These are phyloP conservation scores for Colletotrichum destructivum DNA, from an alignment of 2,329 filamentous ascomycete species.

Conservation along the genomic window DNA sequence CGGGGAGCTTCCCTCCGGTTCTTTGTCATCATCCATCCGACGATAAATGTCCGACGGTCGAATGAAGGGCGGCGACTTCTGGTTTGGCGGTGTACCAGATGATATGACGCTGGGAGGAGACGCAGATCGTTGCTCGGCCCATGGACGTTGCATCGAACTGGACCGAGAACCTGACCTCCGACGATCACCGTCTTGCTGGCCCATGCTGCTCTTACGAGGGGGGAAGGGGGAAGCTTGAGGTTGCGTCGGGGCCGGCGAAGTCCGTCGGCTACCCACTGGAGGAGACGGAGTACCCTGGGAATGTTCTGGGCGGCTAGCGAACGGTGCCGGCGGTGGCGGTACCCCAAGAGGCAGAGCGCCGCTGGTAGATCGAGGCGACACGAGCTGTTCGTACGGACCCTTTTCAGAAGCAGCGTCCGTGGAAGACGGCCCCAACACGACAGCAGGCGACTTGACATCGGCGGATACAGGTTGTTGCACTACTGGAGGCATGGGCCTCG, in stretches of 20 bases:
- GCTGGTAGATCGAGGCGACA: conserved; percentile 42
- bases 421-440: conserved; percentile 26
- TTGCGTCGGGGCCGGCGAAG: conserved; percentile 41
- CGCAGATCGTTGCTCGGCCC: conserved; percentile 54
- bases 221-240: conserved; percentile 63
- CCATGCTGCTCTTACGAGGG: conserved; percentile 74
- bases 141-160: conserved; percentile 50
- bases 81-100: conserved; percentile 60
- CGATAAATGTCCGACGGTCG: conserved; percentile 85
- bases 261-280: conserved; percentile 17
- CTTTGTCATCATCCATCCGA: conserved; percentile 76
- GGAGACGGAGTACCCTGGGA: conserved; percentile 30
- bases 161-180: conserved; percentile 48
- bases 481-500: conserved; percentile 29
- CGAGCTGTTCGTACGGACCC: conserved; percentile 42
- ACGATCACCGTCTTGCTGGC: conserved; percentile 57
- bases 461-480: conserved; percentile 25
- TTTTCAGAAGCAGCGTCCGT: conserved; percentile 38
- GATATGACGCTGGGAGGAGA: conserved; percentile 57
- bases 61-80: conserved; percentile 75
- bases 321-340: conserved; percentile 2
- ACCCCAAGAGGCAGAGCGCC: conserved; percentile 27
- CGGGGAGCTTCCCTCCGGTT: conserved; percentile 68
- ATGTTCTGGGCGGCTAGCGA: conserved; percentile 31
- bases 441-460: conserved; percentile 21